These are phyloP conservation scores for Globisporangium iwayamae DNA, from an alignment of 352 stramenopile species.

Conservation along the genomic window DNA sequence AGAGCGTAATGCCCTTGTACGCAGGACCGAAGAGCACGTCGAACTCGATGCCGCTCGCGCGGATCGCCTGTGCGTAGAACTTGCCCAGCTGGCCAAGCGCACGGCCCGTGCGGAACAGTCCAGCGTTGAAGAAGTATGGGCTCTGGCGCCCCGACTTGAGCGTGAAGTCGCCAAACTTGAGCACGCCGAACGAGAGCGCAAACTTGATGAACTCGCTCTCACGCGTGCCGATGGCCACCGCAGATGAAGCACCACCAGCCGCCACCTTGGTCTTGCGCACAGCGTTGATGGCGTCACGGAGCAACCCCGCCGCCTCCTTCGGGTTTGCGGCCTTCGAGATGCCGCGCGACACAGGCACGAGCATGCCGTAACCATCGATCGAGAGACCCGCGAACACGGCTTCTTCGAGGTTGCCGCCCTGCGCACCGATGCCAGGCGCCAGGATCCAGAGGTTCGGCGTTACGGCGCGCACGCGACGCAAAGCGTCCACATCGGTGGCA, in stretches of 20 bases:
- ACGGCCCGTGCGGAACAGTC: constrained; percentile 94
- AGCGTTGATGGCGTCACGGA: constrained; percentile 94
- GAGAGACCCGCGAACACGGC: constrained; percentile 76
- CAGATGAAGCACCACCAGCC: constrained; percentile 9
- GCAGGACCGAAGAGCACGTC: constrained; percentile 99
- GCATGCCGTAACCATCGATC: constrained; percentile 87
- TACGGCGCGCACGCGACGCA: constrained; percentile 82
- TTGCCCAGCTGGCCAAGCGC: constrained; percentile 90
- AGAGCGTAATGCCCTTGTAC: constrained; percentile 99
- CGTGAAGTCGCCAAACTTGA: constrained; percentile 98
- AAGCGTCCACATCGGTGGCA: constrained; percentile 92
- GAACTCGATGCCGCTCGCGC: constrained; percentile 92
- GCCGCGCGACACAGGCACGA: constrained; percentile 96
- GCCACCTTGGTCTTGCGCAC: constrained; percentile 64
- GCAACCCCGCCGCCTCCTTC: constrained; percentile 81
- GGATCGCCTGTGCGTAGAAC: constrained; percentile 95
- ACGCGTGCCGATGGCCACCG: constrained; percentile 21
- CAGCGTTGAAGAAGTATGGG: constrained; percentile 99
- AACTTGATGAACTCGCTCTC: constrained; percentile 97
- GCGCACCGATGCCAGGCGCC: constrained; percentile 94
- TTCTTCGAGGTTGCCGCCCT: constrained; percentile 91
- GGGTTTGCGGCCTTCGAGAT: constrained; percentile 93
- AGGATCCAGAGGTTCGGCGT: constrained; percentile 96
- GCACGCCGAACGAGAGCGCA: constrained; percentile 91
- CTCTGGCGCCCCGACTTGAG: constrained; percentile 97